phyloP scores from a whole-genome alignment of 345 rosid species.

The Trapa incisa region DNA sequence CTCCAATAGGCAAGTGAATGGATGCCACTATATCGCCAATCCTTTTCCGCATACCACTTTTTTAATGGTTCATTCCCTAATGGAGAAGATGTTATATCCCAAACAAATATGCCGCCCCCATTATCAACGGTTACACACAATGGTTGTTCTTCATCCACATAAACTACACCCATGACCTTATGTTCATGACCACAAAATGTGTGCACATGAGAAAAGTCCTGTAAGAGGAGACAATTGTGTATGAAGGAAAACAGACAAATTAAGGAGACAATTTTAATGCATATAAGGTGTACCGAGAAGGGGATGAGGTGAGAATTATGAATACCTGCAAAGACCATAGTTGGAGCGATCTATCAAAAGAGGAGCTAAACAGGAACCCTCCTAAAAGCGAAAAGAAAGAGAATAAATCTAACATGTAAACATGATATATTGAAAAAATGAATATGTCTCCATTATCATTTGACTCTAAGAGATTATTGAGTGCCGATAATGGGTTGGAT shows the following conservation, averaged over 20 bases:
- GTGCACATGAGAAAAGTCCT: slow-evolving; percentile 80
- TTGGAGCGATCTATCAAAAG: slow-evolving; percentile 64
- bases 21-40: slow-evolving; percentile 92
- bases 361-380: slow-evolving; percentile 72
- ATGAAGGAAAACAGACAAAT: neutral
- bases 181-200: slow-evolving; percentile 77
- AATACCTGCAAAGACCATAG: slow-evolving; percentile 85
- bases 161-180: slow-evolving; percentile 64
- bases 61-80: slow-evolving; percentile 49
- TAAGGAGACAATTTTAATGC: neutral
- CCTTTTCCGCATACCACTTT: slow-evolving; percentile 79
- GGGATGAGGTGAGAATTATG: neutral
- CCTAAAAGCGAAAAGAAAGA: slow-evolving; percentile 33
- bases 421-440: neutral
- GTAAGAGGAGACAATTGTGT: slow-evolving; percentile 8
- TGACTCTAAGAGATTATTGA: neutral
- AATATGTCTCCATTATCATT: neutral
- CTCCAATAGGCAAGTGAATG: slow-evolving; percentile 60
- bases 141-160: slow-evolving; percentile 49
- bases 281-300: neutral
- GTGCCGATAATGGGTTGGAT: too few species aligned
- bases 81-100: slow-evolving; percentile 41
- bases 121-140: slow-evolving; percentile 70
- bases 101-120: slow-evolving; percentile 80
- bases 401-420: neutral